phyloP scores from a whole-genome alignment of 2,329 filamentous ascomycete species.

The Trichoderma asperellum region DNA sequence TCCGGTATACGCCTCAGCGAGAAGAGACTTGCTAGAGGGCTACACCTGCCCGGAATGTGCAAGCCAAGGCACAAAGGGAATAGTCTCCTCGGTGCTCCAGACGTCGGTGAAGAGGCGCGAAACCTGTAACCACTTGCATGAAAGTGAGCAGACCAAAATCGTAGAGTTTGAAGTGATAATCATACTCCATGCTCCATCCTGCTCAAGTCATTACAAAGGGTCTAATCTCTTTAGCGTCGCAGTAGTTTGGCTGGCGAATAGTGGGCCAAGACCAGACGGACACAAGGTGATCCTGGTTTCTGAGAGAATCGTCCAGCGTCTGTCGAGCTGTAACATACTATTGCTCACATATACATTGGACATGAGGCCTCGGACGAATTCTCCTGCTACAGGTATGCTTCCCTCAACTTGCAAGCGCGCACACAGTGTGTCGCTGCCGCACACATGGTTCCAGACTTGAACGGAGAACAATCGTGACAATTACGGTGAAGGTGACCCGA shows the following conservation, averaged over 20 bases:
- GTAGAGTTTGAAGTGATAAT: slow-evolving; percentile 22
- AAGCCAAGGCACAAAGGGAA: slow-evolving; percentile 7
- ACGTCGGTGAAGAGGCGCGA: slow-evolving; percentile 29
- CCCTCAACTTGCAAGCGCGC: slow-evolving; percentile 15
- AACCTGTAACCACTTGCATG: slow-evolving; percentile 25
- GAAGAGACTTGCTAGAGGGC: not conserved
- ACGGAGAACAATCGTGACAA: slow-evolving; percentile 24
- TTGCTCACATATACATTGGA: slow-evolving; percentile 19
- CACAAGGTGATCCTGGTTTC: slow-evolving; percentile 22
- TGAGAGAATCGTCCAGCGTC: slow-evolving; percentile 9
- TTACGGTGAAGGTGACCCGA: slow-evolving; percentile 29
- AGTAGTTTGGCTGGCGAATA: slow-evolving; percentile 22
- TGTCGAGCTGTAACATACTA: slow-evolving; percentile 20
- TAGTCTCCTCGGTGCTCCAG: slow-evolving; percentile 1
- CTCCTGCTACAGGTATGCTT: slow-evolving; percentile 7
- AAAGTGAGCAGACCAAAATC: slow-evolving; percentile 25
- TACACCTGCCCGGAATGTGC: slow-evolving; percentile 13
- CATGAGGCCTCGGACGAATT: not conserved
- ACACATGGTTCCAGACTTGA: slow-evolving; percentile 27
- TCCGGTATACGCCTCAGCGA: not conserved
- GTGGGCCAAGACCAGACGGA: slow-evolving; percentile 14
- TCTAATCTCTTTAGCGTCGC: slow-evolving; percentile 26
- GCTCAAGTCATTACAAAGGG: slow-evolving; percentile 10
- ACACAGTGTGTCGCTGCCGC: slow-evolving; percentile 18
- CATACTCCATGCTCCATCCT: slow-evolving; percentile 16